Percentiles rank a stretch among this genome's conserved stretches.
phyloP scores from a whole-genome alignment of 2,329 filamentous ascomycete genomes.

The Clonostachys chloroleuca region DNA sequence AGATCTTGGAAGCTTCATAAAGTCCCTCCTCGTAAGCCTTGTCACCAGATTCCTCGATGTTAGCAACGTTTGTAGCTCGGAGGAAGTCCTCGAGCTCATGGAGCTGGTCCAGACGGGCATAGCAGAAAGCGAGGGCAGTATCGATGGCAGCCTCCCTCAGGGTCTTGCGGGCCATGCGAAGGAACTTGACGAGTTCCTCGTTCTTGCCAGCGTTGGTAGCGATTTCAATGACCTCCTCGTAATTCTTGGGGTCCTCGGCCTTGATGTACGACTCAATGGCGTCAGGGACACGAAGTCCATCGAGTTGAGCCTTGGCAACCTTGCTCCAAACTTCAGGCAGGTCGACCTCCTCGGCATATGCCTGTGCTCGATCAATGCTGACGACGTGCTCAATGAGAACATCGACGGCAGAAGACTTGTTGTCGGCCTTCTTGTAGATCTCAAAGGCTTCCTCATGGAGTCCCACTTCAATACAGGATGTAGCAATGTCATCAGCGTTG shows the following conservation, averaged over 20 bases:
- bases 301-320: conserved; percentile 95
- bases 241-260: conserved; percentile 88
- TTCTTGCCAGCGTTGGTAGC: conserved; percentile 95
- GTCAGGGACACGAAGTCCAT: conserved; percentile 88
- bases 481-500: conserved; percentile 86
- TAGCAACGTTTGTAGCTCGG: conserved; percentile 86
- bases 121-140: conserved; percentile 90
- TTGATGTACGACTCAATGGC: conserved; percentile 97
- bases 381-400: conserved; percentile 96
- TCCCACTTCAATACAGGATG: conserved; percentile 90
- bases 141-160: conserved; percentile 91
- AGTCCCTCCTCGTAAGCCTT: conserved; percentile 94
- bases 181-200: conserved; percentile 92
- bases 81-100: conserved; percentile 95
- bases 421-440: conserved; percentile 96
- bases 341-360: conserved; percentile 92
- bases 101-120: conserved; percentile 86
- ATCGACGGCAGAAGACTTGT: conserved; percentile 80
- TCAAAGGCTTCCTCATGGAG: conserved; percentile 96
- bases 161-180: conserved; percentile 97
- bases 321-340: conserved; percentile 96
- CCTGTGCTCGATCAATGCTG: conserved; percentile 94
- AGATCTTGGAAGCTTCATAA: conserved; percentile 97
- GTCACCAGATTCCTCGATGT: conserved; percentile 95
- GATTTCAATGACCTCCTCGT: conserved; percentile 92